Base-by-base conservation (phyloP, 495 filamentous ascomycete genomes). In the Coniosporium apollinis region DNA sequence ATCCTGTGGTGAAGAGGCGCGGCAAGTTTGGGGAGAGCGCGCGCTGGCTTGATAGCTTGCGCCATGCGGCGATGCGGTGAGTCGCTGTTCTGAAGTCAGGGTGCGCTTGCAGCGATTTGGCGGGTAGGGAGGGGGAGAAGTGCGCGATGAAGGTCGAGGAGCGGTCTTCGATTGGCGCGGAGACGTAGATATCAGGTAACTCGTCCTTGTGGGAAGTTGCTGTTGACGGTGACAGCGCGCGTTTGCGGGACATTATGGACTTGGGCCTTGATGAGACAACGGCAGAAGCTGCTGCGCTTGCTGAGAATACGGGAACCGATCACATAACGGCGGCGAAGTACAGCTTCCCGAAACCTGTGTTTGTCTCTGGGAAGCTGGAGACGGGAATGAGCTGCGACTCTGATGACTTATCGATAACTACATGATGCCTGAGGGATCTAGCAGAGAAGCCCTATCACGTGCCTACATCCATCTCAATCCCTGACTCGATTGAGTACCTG, bases 31-130 rank as follows among this genome's bases (percentile, higher is more conserved):
- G 17, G 3, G 34, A 19, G 17, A 58, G 31, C 5, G 49, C 39
- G 13, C 37, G 40, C 45, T 60, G 55, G 0, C 37, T 43, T 19
- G 49, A 49, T 6, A 45, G 50, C 19, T 34, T 42, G 2, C 61
- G 48, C 53, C 54, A 62, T 22, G 56, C 62, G 14, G 53, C 42
- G n/a, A 65, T 60, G 11, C 54, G 52, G 45, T 66, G 60, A 5
- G 44, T 54, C 22, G 62, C 62, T 16, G 31, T 33, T 18, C 29
- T 28, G 41, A 60, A 47, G 7, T 55, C 55, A 2, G 50, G 45
- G 11, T 42, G 43, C 3, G 19, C 30, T 40, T 61, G 58, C 3
- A 64, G 50, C 2, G 46, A 31, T 39, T 48, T 43, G 18, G 47
- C 34, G 4, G 55, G 19, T 14, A 55, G 28, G 4, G 54, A 43